Conservation (phyloP, 2,329 filamentous ascomycete species). For the Colletotrichum salicis region DNA sequence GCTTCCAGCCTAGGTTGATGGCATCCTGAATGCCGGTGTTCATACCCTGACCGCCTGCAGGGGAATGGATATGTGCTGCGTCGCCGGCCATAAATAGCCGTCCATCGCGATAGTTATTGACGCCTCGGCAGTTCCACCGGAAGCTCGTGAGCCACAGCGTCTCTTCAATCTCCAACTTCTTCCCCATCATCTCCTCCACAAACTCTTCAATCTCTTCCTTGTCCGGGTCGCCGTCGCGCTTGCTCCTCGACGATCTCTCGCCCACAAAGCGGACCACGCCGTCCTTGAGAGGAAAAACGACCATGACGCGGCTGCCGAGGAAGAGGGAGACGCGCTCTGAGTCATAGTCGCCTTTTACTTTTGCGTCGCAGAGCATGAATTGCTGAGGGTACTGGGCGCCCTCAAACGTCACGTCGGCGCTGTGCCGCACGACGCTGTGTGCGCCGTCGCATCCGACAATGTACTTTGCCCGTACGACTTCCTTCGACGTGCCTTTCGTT, state of each 20-base stretch:
- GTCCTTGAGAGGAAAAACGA: slow-evolving; percentile 46
- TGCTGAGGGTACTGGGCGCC: slow-evolving; percentile 54
- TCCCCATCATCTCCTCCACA: slow-evolving; percentile 44
- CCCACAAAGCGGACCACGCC: slow-evolving; percentile 43
- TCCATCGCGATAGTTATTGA: slow-evolving; percentile 50
- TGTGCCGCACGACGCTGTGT: slow-evolving; percentile 54
- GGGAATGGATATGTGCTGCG: slow-evolving; percentile 49
- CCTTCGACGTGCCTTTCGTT: slow-evolving; percentile 34
- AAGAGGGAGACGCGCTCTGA: slow-evolving; percentile 41
- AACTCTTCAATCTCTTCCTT: slow-evolving; percentile 37
- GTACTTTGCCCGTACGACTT: slow-evolving; percentile 49
- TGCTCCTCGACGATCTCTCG: slow-evolving; percentile 27
- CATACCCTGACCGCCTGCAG: slow-evolving; percentile 50
- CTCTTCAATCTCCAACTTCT: slow-evolving; percentile 42
- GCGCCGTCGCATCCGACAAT: slow-evolving; percentile 61
- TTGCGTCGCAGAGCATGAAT: slow-evolving; percentile 57
- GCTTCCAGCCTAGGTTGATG: slow-evolving; percentile 49
- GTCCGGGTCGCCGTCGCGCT: slow-evolving; percentile 11
- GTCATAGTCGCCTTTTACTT: slow-evolving; percentile 37
- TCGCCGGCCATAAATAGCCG: slow-evolving; percentile 45
- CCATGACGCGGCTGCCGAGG: slow-evolving; percentile 47
- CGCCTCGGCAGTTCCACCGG: slow-evolving; percentile 55
- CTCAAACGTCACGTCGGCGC: slow-evolving; percentile 50
- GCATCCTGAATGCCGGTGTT: slow-evolving; percentile 50
- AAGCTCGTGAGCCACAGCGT: slow-evolving; percentile 57